Percentiles rank a stretch among this genome's conserved stretches.
Conservation (phyloP, 1,139 yeast species). For the Meyerozyma guilliermondii region DNA sequence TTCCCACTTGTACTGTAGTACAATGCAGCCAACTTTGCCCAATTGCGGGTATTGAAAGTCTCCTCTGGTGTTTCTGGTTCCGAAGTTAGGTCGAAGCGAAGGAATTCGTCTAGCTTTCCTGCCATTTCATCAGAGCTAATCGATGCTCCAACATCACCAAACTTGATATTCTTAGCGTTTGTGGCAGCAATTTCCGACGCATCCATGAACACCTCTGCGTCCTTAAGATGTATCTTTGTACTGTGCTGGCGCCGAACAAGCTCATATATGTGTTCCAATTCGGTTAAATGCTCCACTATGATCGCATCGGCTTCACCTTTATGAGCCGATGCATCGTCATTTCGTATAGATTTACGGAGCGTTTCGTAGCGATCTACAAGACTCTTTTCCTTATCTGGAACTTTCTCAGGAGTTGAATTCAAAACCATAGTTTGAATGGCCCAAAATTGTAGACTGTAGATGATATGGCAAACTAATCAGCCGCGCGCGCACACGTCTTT, state of each 20-base stretch:
- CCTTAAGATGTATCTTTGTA: slow-evolving; percentile 25
- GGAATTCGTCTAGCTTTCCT: slow-evolving; percentile 30
- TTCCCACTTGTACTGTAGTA: slow-evolving; percentile 43
- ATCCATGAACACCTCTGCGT: slow-evolving; percentile 38
- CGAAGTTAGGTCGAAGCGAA: slow-evolving; percentile 11
- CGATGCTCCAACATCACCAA: slow-evolving; percentile 49
- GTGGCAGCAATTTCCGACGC: slow-evolving; percentile 37
- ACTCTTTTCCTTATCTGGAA: background rate
- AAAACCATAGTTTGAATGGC: background rate
- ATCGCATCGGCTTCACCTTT: slow-evolving; percentile 31
- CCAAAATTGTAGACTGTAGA: no score
- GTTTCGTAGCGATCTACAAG: slow-evolving; percentile 15
- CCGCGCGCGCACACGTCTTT: slow-evolving; percentile 1
- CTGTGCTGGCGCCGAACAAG: slow-evolving; percentile 23
- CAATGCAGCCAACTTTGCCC: slow-evolving; percentile 58
- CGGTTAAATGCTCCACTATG: slow-evolving; percentile 23
- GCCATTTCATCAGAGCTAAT: slow-evolving; percentile 46
- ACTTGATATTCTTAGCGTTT: slow-evolving; percentile 54
- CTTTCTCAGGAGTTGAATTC: background rate
- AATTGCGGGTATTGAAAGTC: slow-evolving; percentile 40
- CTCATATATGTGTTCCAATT: slow-evolving; percentile 25
- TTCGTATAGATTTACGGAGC: slow-evolving; percentile 18
- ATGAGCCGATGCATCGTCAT: slow-evolving; percentile 23
- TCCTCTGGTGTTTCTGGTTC: slow-evolving; percentile 12
- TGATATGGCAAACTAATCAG: background rate